Percentiles rank a stretch among this genome's conserved stretches.
Evolutionary conservation across 805 yeast genomes (phyloP).

Genomic region (Cyberlindnera euphorbiiphila): DNA sequence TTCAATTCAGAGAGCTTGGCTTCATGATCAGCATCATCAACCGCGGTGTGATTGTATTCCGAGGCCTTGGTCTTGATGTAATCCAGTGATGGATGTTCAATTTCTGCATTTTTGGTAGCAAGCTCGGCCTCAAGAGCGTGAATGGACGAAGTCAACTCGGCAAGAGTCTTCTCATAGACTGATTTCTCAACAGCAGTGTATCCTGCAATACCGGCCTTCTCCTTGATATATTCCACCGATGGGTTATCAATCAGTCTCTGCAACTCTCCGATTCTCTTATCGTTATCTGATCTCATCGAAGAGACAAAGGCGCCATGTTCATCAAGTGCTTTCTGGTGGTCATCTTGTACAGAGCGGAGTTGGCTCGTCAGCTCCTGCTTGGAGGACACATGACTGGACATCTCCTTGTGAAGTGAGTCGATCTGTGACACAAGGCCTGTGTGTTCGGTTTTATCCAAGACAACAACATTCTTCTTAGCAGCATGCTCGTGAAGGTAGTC

Average conservation of each 20-base stretch:
- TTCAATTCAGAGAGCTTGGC: constrained; percentile 3
- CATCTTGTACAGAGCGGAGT: neutral
- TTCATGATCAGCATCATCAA: constrained; percentile 5
- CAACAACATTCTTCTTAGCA: constrained; percentile 12
- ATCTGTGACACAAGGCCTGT: constrained; percentile 8
- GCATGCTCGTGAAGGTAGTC: constrained; percentile 18
- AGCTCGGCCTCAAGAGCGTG: constrained; percentile 16
- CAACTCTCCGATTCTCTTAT: constrained; percentile 7
- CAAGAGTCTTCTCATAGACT: constrained; percentile 7
- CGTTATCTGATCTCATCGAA: neutral
- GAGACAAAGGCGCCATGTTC: neutral
- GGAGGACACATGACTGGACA: neutral
- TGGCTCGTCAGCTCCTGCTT: neutral
- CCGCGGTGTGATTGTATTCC: constrained; percentile 20
- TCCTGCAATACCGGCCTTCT: constrained; percentile 28
- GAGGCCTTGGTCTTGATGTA: constrained; percentile 29
- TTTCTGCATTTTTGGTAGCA: neutral
- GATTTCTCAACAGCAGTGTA: constrained; percentile 15
- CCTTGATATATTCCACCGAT: constrained; percentile 14
- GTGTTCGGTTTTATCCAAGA: constrained; percentile 14
- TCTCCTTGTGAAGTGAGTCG: neutral
- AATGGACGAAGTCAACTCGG: constrained; percentile 11
- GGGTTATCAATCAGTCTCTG: constrained; percentile 27
- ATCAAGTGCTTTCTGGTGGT: constrained; percentile 3
- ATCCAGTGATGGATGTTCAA: constrained; percentile 32